Evolutionary conservation across 768 basidiomycete species (phyloP).

Genomic region (Amanita thiersii): DNA sequence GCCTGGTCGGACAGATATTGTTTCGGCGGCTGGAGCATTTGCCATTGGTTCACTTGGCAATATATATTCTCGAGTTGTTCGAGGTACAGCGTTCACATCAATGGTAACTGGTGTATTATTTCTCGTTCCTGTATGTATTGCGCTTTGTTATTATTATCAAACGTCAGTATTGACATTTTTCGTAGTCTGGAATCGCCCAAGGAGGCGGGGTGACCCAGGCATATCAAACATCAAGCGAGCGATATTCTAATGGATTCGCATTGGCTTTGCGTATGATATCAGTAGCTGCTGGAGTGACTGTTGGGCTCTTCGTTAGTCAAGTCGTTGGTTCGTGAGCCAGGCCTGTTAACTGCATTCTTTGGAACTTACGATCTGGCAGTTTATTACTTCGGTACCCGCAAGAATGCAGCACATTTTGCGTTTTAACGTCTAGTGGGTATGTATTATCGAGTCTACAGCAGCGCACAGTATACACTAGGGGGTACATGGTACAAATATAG

Average conservation of each 20-base stretch:
- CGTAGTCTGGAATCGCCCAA: conserved; percentile 67
- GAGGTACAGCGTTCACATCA: conserved; percentile 80
- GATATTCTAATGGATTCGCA: conserved; percentile 71
- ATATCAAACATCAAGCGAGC: conserved; percentile 52
- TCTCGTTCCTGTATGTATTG: conserved; percentile 68
- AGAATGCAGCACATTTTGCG: conserved; percentile 67
- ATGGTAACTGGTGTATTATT: conserved; percentile 95
- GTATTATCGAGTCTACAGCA: conserved; percentile 3
- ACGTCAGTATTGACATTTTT: conserved; percentile 8
- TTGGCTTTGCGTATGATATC: conserved; percentile 79
- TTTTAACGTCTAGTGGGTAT: conserved; percentile 36
- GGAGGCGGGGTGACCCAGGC: conserved; percentile 62
- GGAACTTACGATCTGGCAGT: conserved; percentile 26
- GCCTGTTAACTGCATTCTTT: too few species aligned
- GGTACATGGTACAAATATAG: conserved; percentile 12
- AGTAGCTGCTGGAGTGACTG: conserved; percentile 79
- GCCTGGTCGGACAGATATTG: conserved; percentile 62
- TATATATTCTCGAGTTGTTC: conserved; percentile 64
- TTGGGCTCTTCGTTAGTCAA: conserved; percentile 78
- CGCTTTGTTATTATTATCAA: background rate
- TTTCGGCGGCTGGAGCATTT: conserved; percentile 73
- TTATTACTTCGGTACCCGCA: conserved; percentile 67
- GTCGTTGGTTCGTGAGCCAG: conserved; percentile 47
- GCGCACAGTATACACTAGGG: conserved; percentile 9
- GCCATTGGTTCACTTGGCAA: conserved; percentile 77